phyloP scores from a whole-genome alignment of 2,329 filamentous ascomycete genomes.

The Fusarium pininemorale region DNA sequence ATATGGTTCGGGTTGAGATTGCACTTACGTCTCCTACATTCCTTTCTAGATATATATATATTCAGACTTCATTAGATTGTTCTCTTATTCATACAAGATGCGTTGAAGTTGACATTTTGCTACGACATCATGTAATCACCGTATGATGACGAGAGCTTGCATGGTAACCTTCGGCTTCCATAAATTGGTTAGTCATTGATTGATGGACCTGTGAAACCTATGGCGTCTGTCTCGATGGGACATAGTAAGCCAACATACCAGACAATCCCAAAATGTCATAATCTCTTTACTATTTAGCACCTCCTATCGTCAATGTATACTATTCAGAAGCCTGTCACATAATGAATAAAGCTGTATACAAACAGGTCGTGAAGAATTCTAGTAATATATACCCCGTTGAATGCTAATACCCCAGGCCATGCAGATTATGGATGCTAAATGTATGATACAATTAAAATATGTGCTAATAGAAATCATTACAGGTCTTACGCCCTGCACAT shows the following conservation, averaged over 20 bases:
- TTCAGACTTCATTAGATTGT: background rate
- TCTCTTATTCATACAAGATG: background rate
- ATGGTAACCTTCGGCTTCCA: background rate
- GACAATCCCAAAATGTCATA: no score
- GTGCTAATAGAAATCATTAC: background rate
- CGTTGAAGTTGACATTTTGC: background rate
- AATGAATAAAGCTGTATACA: no score
- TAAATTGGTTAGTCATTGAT: no score
- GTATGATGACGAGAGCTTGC: no score
- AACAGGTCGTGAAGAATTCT: background rate
- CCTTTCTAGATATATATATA: background rate
- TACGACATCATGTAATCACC: fast-evolving
- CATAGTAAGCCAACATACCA: no score
- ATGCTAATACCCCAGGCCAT: background rate
- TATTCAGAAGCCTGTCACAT: no score
- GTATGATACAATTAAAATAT: background rate
- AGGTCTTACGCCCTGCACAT: constrained; percentile 23
- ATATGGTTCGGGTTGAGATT: background rate
- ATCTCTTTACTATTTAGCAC: background rate
- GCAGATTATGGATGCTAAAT: background rate
- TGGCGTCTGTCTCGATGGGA: no score
- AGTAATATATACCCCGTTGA: background rate
- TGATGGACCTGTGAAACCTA: no score
- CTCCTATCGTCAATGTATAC: background rate
- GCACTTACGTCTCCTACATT: constrained; percentile 4